Percentiles rank a stretch among this genome's conserved stretches.
Evolutionary conservation across 179 eudicot genomes (phyloP).

Genomic region (Drosera spatulata): DNA sequence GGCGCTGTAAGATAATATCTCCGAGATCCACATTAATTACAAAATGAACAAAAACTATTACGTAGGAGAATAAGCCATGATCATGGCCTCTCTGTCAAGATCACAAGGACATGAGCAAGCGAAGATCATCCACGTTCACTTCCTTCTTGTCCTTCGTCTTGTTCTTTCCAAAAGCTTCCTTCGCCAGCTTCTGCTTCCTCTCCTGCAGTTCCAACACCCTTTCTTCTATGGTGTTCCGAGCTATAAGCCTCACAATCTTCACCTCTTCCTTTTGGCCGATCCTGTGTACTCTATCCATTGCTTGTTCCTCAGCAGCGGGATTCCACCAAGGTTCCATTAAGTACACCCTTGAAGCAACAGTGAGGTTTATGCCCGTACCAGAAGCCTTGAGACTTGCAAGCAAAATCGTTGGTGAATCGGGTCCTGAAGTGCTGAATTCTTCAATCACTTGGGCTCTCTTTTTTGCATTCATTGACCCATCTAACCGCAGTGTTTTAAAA

Average conservation of each 20-base stretch:
- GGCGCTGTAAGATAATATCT: too few species aligned
- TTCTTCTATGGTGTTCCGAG: constrained; percentile 68
- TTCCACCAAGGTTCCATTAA: constrained; percentile 35
- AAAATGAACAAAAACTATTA: too few species aligned
- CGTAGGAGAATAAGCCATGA: too few species aligned
- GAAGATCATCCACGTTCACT: constrained; percentile 49
- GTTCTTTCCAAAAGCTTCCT: constrained; percentile 50
- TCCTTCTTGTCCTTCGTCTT: constrained; percentile 50
- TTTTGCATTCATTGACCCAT: constrained; percentile 79
- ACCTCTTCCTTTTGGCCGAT: constrained; percentile 80
- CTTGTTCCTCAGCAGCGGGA: constrained; percentile 61
- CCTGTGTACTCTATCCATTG: constrained; percentile 86
- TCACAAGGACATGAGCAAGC: constrained; percentile 52
- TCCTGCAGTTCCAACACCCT: constrained; percentile 67
- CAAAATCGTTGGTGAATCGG: constrained; percentile 54
- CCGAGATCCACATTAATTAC: too few species aligned
- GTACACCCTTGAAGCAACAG: constrained; percentile 72
- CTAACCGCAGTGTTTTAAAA: constrained; percentile 58
- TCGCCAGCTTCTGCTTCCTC: constrained; percentile 55
- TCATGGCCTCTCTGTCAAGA: too few species aligned
- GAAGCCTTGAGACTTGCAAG: constrained; percentile 83
- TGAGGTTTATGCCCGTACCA: constrained; percentile 66
- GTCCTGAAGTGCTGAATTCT: constrained; percentile 35
- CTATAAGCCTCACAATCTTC: constrained; percentile 62
- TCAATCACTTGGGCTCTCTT: constrained; percentile 56